These are phyloP conservation scores for Malassezia psittaci DNA, from an alignment of 1,284 basidiomycete species.

Conservation along the genomic window DNA sequence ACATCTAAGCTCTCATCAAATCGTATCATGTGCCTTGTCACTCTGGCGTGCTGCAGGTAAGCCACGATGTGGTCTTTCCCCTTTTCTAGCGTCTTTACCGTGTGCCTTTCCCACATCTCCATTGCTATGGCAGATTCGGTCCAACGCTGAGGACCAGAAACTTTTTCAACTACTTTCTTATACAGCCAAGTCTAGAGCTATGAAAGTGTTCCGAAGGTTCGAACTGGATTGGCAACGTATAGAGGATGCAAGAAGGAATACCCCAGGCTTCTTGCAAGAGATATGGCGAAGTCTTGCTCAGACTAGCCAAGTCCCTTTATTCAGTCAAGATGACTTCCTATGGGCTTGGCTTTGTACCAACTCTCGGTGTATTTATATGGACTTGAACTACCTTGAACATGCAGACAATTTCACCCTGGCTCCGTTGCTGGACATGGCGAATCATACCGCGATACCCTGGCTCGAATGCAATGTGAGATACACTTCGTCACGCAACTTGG, in stretches of 20 bases:
- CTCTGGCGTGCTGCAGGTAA: neutral
- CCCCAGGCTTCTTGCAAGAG: neutral
- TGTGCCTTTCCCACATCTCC: constrained; percentile 23
- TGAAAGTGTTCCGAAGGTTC: constrained; percentile 22
- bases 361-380: constrained; percentile 37
- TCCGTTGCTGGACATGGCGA: constrained; percentile 44
- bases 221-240: constrained; percentile 22
- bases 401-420: constrained; percentile 41
- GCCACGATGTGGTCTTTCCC: constrained; percentile 3
- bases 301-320: neutral
- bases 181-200: constrained; percentile 9
- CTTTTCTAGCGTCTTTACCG: constrained; percentile 27
- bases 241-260: neutral
- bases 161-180: constrained; percentile 21
- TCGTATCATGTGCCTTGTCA: constrained; percentile 5
- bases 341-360: constrained; percentile 42
- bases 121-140: constrained; percentile 20
- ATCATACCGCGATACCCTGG: constrained; percentile 27
- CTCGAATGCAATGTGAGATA: constrained; percentile 31
- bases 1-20: constrained; percentile 10
- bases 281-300: neutral
- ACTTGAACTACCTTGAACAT: constrained; percentile 26
- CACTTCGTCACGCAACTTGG: constrained; percentile 20
- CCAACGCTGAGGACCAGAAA: neutral
- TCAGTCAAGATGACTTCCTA: constrained; percentile 10